These are phyloP conservation scores for Alternaria sp. DNA, from an alignment of 2,329 filamentous ascomycete genomes.

Conservation along the genomic window DNA sequence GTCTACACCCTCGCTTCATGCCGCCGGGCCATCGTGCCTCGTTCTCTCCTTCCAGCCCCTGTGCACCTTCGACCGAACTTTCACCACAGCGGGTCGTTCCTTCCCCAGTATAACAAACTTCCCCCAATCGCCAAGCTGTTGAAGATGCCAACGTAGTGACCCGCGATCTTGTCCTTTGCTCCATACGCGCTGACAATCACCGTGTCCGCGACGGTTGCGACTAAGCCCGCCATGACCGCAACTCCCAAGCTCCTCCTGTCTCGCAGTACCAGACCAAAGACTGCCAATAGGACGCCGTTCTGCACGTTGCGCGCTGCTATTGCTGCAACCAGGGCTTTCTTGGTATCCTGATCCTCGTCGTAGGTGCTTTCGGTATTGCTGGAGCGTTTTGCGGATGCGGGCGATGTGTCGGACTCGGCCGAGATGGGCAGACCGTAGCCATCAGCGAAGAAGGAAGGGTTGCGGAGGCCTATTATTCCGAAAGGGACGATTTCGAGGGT, in stretches of 20 bases:
- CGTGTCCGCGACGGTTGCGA: conserved; percentile 30
- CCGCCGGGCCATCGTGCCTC: neutral
- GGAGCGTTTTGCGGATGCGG: conserved; percentile 6
- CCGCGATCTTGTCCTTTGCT: conserved; percentile 25
- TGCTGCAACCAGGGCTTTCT: conserved; percentile 28
- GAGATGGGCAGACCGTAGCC: conserved; percentile 25
- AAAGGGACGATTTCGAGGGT: conserved; percentile 31
- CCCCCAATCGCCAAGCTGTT: conserved; percentile 31
- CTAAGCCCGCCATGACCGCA: conserved; percentile 26
- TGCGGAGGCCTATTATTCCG: conserved; percentile 25
- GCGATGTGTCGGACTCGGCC: neutral
- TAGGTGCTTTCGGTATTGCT: neutral
- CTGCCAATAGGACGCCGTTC: conserved; percentile 25
- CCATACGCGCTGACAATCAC: conserved; percentile 29
- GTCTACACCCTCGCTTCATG: neutral
- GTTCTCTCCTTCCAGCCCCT: no score
- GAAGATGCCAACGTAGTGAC: conserved; percentile 31
- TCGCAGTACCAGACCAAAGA: conserved; percentile 25
- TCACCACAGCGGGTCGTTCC: conserved; percentile 28
- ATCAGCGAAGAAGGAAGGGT: conserved; percentile 22
- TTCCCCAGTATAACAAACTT: conserved; percentile 30
- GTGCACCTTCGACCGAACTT: no score
- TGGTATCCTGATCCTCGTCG: conserved; percentile 24
- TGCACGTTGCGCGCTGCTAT: conserved; percentile 34
- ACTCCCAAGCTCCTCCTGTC: conserved; percentile 31